Conservation (phyloP, 108 stramenopile genomes). For the Cyclostephanos tholiformis region DNA sequence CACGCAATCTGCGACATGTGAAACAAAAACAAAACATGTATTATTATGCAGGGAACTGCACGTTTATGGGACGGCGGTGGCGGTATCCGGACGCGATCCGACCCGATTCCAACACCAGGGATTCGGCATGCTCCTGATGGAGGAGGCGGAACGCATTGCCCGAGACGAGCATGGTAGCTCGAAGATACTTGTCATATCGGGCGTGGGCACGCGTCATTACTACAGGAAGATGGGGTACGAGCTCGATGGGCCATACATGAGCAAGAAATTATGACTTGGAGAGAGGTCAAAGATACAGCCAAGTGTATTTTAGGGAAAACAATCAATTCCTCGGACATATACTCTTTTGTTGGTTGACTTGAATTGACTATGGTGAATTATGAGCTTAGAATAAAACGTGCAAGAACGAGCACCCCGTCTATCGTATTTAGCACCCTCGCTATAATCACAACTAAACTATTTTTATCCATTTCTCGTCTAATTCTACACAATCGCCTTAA, state of each 20-base stretch:
- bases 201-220: constrained; percentile 96
- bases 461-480: too few species aligned
- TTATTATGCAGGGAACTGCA: constrained; percentile 75
- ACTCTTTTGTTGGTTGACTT: too few species aligned
- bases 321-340: too few species aligned
- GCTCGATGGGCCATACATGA: constrained; percentile 91
- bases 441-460: too few species aligned
- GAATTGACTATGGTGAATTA: too few species aligned
- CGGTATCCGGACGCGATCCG: constrained; percentile 85
- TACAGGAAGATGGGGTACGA: constrained; percentile 95
- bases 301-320: too few species aligned
- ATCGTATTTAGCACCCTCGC: too few species aligned
- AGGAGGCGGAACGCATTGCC: constrained; percentile 95
- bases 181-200: constrained; percentile 93
- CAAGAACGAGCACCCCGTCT: too few species aligned
- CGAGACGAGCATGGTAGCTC: constrained; percentile 88
- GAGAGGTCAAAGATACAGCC: too few species aligned
- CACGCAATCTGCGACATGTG: too few species aligned
- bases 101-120: constrained; percentile 96
- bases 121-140: constrained; percentile 93
- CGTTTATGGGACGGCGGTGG: constrained; percentile 96
- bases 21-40: neutral
- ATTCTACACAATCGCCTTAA: too few species aligned
- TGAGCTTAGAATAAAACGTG: too few species aligned
- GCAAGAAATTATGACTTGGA: constrained; percentile 44